phyloP scores from a whole-genome alignment of 495 filamentous ascomycete genomes.

The Cenococcum geophilum region DNA sequence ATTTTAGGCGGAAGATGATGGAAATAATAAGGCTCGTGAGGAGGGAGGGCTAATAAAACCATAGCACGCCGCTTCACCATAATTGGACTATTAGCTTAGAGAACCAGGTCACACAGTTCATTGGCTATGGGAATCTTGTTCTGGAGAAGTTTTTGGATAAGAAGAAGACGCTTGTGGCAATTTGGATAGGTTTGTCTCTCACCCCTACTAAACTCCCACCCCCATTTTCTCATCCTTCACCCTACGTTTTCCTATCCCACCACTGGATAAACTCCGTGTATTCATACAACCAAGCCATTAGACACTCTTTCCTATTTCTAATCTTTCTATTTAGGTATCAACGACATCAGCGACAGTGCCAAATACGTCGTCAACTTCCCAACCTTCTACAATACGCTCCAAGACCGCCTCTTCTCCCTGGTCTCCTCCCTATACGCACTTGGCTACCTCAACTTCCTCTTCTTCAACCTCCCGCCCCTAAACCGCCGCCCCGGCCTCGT shows the following conservation, averaged over 20 bases:
- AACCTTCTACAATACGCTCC: slow-evolving; percentile 36
- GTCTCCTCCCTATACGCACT: slow-evolving; percentile 39
- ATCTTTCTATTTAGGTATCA: slow-evolving; percentile 16
- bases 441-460: slow-evolving; percentile 45
- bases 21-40: no score
- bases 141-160: slow-evolving; percentile 4
- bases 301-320: no score
- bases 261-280: no score
- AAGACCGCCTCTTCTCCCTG: slow-evolving; percentile 39
- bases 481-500: slow-evolving; percentile 43
- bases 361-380: slow-evolving; percentile 21
- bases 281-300: no score
- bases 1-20: no score
- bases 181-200: slow-evolving; percentile 4
- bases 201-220: no score
- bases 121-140: slow-evolving; percentile 7
- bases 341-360: slow-evolving; percentile 28
- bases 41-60: no score
- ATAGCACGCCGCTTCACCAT: no score
- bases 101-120: slow-evolving; percentile 5
- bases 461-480: slow-evolving; percentile 49
- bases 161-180: slow-evolving; percentile 2
- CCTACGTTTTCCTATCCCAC: no score
- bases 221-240: no score
- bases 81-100: no score